Conservation (phyloP, 2,329 filamentous ascomycete species). For the Drechslera avenae region DNA sequence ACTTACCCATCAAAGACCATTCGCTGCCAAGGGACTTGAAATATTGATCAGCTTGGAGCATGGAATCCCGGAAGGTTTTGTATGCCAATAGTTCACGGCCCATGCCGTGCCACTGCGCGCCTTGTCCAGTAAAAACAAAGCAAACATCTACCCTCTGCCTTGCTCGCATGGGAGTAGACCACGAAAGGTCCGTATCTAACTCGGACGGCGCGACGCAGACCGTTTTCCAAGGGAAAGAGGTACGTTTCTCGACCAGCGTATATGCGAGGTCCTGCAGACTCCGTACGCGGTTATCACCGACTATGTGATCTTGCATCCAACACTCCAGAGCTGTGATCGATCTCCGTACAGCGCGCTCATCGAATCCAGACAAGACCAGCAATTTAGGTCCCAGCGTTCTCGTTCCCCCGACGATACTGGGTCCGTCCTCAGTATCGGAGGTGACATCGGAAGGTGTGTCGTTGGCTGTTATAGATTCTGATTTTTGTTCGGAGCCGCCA, state of each 20-base stretch:
- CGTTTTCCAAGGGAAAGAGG: constrained; percentile 17
- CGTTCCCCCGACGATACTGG: not conserved
- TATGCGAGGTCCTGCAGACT: constrained; percentile 15
- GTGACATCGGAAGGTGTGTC: not conserved
- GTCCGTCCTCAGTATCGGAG: not conserved
- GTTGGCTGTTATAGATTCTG: not conserved
- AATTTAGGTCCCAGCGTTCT: not conserved
- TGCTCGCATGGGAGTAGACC: constrained; percentile 4
- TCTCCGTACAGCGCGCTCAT: constrained; percentile 11
- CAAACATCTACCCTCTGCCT: not conserved
- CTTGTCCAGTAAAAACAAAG: constrained; percentile 42
- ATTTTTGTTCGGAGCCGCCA: no score
- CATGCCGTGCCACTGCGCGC: constrained; percentile 37
- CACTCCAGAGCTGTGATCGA: not conserved
- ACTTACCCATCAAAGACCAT: constrained; percentile 18
- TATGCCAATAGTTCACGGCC: constrained; percentile 26
- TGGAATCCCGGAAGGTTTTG: constrained; percentile 12
- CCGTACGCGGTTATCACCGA: not conserved
- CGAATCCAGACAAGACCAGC: constrained; percentile 12
- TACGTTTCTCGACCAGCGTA: constrained; percentile 11
- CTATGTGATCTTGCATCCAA: constrained; percentile 5
- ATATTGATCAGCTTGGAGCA: constrained; percentile 16
- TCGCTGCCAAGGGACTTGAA: constrained; percentile 18
- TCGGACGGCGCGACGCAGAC: not conserved
- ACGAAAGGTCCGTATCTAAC: not conserved